Evolutionary conservation across 371 early-diverging fungal species (phyloP), one percentile per base, ranked within the genome.

Genomic region (Chytridiales sp.): DNA sequence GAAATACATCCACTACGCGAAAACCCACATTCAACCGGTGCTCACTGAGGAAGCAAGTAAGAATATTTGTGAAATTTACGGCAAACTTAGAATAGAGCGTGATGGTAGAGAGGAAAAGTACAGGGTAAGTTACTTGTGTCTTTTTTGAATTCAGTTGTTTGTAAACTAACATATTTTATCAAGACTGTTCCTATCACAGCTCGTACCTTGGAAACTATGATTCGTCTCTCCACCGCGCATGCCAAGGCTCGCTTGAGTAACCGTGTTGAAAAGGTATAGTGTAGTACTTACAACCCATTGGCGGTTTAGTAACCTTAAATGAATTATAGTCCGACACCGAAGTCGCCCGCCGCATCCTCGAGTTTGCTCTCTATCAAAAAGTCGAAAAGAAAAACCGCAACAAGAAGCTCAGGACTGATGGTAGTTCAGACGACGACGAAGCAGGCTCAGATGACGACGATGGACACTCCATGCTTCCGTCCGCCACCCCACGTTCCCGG

Each of bases 131-230:
- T 24, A 46, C 21, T 13, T 26, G 9, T 46, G 11, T 9, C 47
- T 19, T 15, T 48, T 21, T n/a, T n/a, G 48, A 19, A 21, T 44
- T 9, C 32, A 6, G 5, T 9, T 48, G 34, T 9, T 52, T 11
- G 8, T 36, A 38, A n/a, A 36, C 6, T 32, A 38, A 6, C 11
- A 43, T 41, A 17, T 43, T 9, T 8, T 8, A 54, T 29, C 31
- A 63, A 27, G 74, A 82, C 58, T 31, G 73, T 57, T 72, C 98
- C 99, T 17, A 84, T 99, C 43, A 99, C 99, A 5, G 92, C 99
- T 6, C 91, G 99, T 82, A 92, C 99, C 13, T 83, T 99, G 34
- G 99, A 99, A 75, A 98, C 99, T 0, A 78, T 99, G 50, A 99
- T 99, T 66, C 92, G 99, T 77, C 76, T 99, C 51, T 84, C 98